Conservation (phyloP, 768 basidiomycete genomes). For the Mycena amicta region DNA sequence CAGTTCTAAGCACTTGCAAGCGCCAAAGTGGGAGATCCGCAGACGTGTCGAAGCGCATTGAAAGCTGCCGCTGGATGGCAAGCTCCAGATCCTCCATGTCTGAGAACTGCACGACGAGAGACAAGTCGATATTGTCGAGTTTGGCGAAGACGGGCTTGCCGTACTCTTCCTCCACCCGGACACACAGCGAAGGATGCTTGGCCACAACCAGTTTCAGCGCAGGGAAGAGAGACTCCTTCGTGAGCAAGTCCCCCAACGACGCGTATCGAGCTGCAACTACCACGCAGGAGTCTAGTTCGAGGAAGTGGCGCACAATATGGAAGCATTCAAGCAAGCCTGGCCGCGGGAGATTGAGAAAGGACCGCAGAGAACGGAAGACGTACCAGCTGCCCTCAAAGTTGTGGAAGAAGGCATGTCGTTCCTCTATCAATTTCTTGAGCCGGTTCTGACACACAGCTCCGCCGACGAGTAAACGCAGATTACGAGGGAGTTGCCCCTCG, state of each 20-base stretch:
- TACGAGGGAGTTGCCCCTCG: no score
- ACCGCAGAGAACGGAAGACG: background rate
- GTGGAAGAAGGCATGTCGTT: background rate
- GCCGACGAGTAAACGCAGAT: background rate
- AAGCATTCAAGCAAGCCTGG: background rate
- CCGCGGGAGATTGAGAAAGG: background rate
- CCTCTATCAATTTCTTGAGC: background rate
- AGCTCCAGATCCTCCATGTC: background rate
- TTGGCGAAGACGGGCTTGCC: background rate
- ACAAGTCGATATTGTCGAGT: background rate
- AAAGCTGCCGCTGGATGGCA: constrained; percentile 9
- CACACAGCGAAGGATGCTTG: background rate
- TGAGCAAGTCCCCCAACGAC: background rate
- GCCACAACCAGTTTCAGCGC: background rate
- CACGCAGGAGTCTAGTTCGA: background rate
- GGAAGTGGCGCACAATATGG: background rate
- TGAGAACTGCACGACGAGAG: background rate
- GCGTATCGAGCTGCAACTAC: background rate
- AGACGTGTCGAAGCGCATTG: constrained; percentile 7
- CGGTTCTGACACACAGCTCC: no score
- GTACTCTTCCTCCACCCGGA: background rate
- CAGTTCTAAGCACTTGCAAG: constrained; percentile 27
- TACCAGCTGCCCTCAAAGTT: background rate
- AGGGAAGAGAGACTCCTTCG: background rate
- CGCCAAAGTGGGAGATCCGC: constrained; percentile 32